phyloP scores from a whole-genome alignment of 768 basidiomycete species.

The Naganishia kalamii region DNA sequence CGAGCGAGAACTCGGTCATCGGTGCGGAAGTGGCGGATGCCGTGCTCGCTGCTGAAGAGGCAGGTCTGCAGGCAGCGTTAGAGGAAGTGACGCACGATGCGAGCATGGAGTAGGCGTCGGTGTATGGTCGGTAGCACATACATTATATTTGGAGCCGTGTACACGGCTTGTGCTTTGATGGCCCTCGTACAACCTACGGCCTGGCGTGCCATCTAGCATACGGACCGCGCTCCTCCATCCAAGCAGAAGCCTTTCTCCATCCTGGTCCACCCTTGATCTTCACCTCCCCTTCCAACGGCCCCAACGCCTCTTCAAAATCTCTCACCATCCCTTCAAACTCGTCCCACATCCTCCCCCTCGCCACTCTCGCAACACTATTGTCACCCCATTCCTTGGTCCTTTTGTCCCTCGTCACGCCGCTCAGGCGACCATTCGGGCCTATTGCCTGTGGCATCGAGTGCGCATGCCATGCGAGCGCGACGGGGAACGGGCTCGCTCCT shows the following conservation, averaged over 20 bases:
- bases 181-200: neutral
- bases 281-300: neutral
- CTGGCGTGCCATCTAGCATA: neutral
- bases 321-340: neutral
- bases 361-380: constrained; percentile 1
- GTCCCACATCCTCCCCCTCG: constrained; percentile 12
- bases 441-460: neutral
- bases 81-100: neutral
- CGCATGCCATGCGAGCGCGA: constrained; percentile 12
- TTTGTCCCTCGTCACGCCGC: constrained; percentile 2
- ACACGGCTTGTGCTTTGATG: neutral
- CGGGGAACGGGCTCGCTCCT: neutral
- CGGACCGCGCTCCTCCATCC: constrained; percentile 9
- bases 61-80: neutral
- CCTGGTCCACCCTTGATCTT: neutral
- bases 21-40: neutral
- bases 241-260: neutral
- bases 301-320: neutral
- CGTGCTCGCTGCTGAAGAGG: neutral
- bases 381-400: constrained; percentile 9
- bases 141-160: too few relatives aligned
- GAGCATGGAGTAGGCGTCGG: neutral
- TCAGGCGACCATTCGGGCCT: constrained; percentile 12
- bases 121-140: neutral
- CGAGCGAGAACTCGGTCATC: neutral